Base-by-base conservation (phyloP, 768 basidiomycete genomes). In the Tulasnella sp. region DNA sequence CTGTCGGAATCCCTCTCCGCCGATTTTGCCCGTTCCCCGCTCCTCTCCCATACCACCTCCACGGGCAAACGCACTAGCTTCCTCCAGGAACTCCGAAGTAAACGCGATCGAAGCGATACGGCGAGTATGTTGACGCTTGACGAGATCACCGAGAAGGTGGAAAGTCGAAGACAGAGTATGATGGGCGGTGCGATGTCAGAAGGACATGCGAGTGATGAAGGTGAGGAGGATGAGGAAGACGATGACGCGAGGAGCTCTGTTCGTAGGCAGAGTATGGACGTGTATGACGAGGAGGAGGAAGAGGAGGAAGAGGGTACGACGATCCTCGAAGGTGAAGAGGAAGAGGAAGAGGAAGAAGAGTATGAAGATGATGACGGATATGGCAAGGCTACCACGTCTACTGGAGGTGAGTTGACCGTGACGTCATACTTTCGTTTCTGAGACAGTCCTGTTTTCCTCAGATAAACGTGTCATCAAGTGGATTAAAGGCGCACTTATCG, bases 101-200 rank as follows among this genome's bases (percentile, higher is more conserved):
- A 82, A 67, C 81, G 86, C 19, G 90, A 96, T 64, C 75, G 78
- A 36, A 86, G 86, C 0, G 91, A 94, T 65, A 89, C 90, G 6
- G 89, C 88, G 3, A 91, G 87, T 63, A 71, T 97, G 64, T 77
- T 97, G 69, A 99, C 94, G 0, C 88, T 99, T 21, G 94, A 99
- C 65, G 91, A 99, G 70, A 96, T 99, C 64, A 97, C 96, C 0
- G 92, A 90, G 8, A 86, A 94, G 65, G 86, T 99, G 6, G 94
- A 86, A 67, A 73, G 73, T 57, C 63, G 73, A 14, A 62, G 74
- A 11, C 68, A 80, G 65, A 88, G 81, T 55, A 68, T 70, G 36
- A 68, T 71, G 43, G 58, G 57, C 21, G 48, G 19, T n/a, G 31
- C 34, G 7, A 49, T 25, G 6, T 43, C 37, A 15, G 62, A 61